These are phyloP conservation scores for Pythium dissimile DNA, from an alignment of 352 stramenopile species.

Conservation along the genomic window DNA sequence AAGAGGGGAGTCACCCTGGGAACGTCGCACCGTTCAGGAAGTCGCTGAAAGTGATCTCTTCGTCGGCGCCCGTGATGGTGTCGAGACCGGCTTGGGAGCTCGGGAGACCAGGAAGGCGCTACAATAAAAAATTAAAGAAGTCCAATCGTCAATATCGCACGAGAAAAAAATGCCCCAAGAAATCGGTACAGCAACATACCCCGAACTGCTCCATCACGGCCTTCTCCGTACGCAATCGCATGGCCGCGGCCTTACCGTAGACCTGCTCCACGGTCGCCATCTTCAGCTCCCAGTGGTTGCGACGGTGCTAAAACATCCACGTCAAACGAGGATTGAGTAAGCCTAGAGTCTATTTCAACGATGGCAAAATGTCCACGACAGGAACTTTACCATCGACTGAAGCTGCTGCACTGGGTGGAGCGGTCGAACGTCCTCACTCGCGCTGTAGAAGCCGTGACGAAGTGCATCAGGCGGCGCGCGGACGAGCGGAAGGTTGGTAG, in stretches of 20 bases:
- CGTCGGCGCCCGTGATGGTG: slow-evolving; percentile 74
- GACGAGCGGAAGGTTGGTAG: slow-evolving; percentile 73
- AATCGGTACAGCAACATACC: slow-evolving; percentile 24
- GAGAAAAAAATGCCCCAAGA: background rate
- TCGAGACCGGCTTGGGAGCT: slow-evolving; percentile 75
- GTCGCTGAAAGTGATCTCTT: slow-evolving; percentile 77
- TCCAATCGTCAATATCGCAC: background rate
- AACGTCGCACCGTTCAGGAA: slow-evolving; percentile 71
- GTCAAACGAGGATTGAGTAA: too few relatives aligned
- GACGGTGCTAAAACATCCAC: slow-evolving; percentile 48
- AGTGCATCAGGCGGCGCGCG: slow-evolving; percentile 75
- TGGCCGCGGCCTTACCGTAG: slow-evolving; percentile 85
- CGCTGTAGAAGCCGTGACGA: slow-evolving; percentile 81
- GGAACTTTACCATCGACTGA: slow-evolving; percentile 52
- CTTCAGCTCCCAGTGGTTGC: slow-evolving; percentile 83
- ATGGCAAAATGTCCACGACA: too few relatives aligned
- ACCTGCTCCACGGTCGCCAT: slow-evolving; percentile 88
- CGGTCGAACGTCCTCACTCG: slow-evolving; percentile 73
- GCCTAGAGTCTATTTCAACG: too few relatives aligned
- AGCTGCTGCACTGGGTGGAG: slow-evolving; percentile 85
- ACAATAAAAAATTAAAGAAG: background rate
- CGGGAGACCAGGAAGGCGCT: slow-evolving; percentile 81
- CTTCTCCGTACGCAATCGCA: slow-evolving; percentile 88
- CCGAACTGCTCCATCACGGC: slow-evolving; percentile 81
- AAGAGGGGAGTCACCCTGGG: background rate